phyloP scores from a whole-genome alignment of 202 grass and related monocot species.

The Cymbopogon flexuosus region DNA sequence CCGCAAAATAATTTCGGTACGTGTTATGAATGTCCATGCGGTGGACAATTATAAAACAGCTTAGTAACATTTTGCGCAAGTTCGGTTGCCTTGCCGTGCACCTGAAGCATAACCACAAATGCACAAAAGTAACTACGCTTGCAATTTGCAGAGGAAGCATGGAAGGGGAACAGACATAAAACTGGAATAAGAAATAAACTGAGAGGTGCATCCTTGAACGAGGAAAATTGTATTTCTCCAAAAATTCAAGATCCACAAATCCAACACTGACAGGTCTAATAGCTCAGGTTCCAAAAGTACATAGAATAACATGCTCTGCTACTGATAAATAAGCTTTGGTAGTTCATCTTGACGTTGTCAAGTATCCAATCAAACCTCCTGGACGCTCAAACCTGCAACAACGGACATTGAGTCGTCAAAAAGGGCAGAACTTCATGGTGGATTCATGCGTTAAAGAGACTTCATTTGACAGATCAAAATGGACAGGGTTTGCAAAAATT shows the following conservation, averaged over 20 bases:
- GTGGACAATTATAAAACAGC: no score
- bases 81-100: no score
- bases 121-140: no score
- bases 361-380: slow-evolving; percentile 34
- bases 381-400: slow-evolving; percentile 35
- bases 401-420: neutral
- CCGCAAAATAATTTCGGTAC: no score
- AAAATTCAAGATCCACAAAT: neutral
- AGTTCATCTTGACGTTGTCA: neutral
- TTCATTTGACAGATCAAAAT: neutral
- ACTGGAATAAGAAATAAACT: neutral
- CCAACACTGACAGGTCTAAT: neutral
- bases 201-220: neutral
- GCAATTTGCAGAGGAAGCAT: no score
- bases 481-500: neutral
- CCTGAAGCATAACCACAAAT: no score
- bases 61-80: no score
- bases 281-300: slow-evolving; percentile 15
- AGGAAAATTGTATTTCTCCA: neutral
- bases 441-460: neutral
- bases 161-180: no score
- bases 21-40: no score
- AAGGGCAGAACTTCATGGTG: neutral
- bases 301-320: slow-evolving; percentile 1
- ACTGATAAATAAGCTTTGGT: neutral